Percentiles rank a stretch among this genome's conserved stretches.
Conservation (phyloP, 805 yeast species). For the Alloascoidea africana region DNA sequence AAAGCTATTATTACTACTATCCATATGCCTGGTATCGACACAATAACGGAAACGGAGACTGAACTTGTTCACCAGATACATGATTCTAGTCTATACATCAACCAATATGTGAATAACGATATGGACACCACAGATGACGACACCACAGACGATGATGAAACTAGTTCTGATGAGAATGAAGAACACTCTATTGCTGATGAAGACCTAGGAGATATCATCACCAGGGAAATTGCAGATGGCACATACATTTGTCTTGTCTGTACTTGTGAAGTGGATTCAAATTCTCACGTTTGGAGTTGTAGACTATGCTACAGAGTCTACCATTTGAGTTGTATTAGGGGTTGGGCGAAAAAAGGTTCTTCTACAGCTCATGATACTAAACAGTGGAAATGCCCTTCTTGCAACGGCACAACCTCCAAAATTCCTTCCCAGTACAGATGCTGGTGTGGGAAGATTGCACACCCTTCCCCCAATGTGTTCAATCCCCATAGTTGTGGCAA, state of each 20-base stretch:
- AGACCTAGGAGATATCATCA: constrained; percentile 22
- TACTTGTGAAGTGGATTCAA: constrained; percentile 60
- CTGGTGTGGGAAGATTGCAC: constrained; percentile 75
- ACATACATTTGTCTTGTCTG: constrained; percentile 77
- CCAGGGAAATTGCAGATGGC: constrained; percentile 48
- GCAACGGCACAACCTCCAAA: constrained; percentile 32
- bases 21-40: too few species aligned
- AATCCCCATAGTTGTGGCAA: constrained; percentile 86
- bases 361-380: constrained; percentile 31
- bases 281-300: constrained; percentile 69
- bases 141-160: too few species aligned
- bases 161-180: too few species aligned
- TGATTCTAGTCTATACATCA: too few species aligned
- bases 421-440: constrained; percentile 51
- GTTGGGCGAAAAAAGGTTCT: constrained; percentile 75
- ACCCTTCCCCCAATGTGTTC: constrained; percentile 44
- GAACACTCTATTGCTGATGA: too few species aligned
- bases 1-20: too few species aligned
- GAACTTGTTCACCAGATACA: too few species aligned
- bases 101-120: too few species aligned
- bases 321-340: constrained; percentile 69
- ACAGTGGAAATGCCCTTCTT: constrained; percentile 80
- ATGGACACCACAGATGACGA: too few species aligned
- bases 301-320: constrained; percentile 64
- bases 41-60: too few species aligned